Evolutionary conservation across 495 filamentous ascomycete species (phyloP).

Genomic region (Xylaria cubensis): DNA sequence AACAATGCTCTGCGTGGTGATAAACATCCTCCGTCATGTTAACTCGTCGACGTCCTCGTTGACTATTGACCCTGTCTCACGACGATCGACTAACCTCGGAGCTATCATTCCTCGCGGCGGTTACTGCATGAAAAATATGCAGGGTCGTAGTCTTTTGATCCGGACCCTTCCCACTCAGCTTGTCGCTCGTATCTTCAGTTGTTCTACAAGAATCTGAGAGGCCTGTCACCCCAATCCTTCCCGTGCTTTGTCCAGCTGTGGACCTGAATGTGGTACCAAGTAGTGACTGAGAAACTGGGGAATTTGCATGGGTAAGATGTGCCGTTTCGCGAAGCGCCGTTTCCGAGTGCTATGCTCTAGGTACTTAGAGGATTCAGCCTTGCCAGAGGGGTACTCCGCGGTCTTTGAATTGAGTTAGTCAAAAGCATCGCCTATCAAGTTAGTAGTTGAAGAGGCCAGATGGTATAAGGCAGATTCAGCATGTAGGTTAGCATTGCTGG

Average conservation of each 20-base stretch:
- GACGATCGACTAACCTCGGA: constrained; percentile 53
- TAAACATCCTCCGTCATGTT: constrained; percentile 28
- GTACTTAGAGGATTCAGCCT: constrained; percentile 36
- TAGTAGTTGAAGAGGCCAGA: constrained; percentile 31
- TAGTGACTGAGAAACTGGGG: background rate
- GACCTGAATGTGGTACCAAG: constrained; percentile 32
- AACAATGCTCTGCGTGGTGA: constrained; percentile 47
- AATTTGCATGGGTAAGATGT: constrained; percentile 12
- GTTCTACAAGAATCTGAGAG: background rate
- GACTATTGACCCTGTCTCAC: constrained; percentile 36
- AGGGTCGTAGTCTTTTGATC: background rate
- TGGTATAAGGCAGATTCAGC: constrained; percentile 29
- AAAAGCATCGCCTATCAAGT: constrained; percentile 28
- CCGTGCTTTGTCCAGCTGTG: background rate
- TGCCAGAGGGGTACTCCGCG: constrained; percentile 17
- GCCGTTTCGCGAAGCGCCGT: constrained; percentile 19
- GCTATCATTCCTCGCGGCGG: constrained; percentile 43
- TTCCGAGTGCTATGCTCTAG: background rate
- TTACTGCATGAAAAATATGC: constrained; percentile 2
- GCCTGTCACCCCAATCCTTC: background rate
- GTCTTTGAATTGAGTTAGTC: background rate
- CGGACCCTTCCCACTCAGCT: background rate
- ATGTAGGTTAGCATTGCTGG: background rate
- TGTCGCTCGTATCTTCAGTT: background rate
- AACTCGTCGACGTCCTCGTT: constrained; percentile 32